Conservation (phyloP, 441 rosid genomes). For the Adansonia madagascariensis region DNA sequence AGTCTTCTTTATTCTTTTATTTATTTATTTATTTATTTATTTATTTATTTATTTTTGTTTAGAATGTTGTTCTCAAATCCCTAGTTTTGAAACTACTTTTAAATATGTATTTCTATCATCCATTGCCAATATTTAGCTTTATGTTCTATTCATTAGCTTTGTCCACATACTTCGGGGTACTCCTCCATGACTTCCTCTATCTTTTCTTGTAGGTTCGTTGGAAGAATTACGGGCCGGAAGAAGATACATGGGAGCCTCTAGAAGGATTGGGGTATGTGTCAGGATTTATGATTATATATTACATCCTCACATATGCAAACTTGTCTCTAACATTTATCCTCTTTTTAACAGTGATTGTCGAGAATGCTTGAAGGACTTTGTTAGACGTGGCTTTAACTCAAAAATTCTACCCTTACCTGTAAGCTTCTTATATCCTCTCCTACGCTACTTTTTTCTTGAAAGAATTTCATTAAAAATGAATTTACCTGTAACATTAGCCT, state of each 20-base stretch:
- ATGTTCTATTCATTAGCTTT: neutral
- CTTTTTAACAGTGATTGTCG: constrained; percentile 49
- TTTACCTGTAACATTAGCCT: neutral
- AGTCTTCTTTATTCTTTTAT: too few relatives aligned
- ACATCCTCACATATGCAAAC: neutral
- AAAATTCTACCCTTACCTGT: constrained; percentile 64
- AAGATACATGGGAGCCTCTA: constrained; percentile 77
- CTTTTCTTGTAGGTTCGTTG: constrained; percentile 55
- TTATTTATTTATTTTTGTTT: neutral
- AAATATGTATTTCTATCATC: neutral
- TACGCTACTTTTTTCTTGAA: neutral
- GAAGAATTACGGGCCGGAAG: constrained; percentile 58
- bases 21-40: neutral
- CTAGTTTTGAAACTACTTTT: neutral
- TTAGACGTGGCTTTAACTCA: constrained; percentile 45
- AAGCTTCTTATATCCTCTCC: constrained; percentile 17
- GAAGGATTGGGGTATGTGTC: constrained; percentile 55
- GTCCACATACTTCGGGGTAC: neutral
- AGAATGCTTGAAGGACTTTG: constrained; percentile 50
- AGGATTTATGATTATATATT: neutral
- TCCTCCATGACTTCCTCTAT: neutral
- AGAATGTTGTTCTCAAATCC: neutral
- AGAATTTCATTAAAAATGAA: neutral
- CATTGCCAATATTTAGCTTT: neutral
- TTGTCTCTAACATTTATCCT: neutral